Base-by-base conservation (phyloP, 495 filamentous ascomycete species). In the Poronia punctata region DNA sequence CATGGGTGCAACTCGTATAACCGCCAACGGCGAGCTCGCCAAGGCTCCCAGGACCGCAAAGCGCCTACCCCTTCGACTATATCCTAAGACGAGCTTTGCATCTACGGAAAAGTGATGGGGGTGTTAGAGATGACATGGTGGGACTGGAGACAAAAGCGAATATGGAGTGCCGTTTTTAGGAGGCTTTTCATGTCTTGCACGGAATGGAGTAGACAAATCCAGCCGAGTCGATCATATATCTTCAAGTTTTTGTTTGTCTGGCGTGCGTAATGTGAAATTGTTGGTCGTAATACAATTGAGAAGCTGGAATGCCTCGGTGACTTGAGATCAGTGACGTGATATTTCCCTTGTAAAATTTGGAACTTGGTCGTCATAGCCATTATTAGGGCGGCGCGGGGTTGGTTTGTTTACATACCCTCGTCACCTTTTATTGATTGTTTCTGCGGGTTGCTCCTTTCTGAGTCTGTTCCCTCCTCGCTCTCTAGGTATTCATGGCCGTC, bases 71-170 rank as follows among this genome's bases (percentile, higher is more conserved):
- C 48, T 56, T 63, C 53, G 63, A 64, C 56, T 53, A 61, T 66
- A 64, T 67, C 55, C 57, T 56, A 53, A n/a, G 54, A 56, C 59
- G 59, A 60, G 66, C 65, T 61, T 64, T 65, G 49, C 63, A 62
- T 70, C 60, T 66, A 60, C 60, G 46, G n/a, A 71, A 72, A 68
- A 66, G 60, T 68, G 65, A 61, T 62, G 62, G 60, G 53, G 38
- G 49, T 60, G 64, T 59, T 69, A 61, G 57, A 56, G 61, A 60
- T n/a, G 57, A 57, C 33, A 37, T 37, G 33, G 50, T 66, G 60
- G 57, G 60, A 61, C 56, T 62, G 57, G 63, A 59, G 61, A 62
- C 49, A 57, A 54, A 50, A 59, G 45, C 38, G 48, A 60, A 63
- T 62, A 63, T 54, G 56, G 60, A 39, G 56, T 56, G 57, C 50